Base-by-base conservation (phyloP, 768 basidiomycete genomes). In the Auriculariales sp. region DNA sequence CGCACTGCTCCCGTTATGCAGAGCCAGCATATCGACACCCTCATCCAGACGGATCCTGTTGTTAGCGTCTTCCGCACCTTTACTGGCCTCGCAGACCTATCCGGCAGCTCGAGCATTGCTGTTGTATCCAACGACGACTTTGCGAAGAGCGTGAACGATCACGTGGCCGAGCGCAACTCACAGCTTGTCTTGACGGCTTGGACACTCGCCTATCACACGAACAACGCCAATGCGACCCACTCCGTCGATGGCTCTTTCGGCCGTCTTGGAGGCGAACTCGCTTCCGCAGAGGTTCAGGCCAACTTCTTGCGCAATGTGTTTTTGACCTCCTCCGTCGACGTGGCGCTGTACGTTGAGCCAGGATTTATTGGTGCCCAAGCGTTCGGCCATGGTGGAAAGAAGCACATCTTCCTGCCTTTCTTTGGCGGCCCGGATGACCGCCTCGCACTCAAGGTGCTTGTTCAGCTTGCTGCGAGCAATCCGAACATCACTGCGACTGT, bases 361-460 rank as follows among this genome's bases (percentile, higher is more conserved):
- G 82, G 81, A 1, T n/a, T n/a, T n/a, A 62, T 58, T 49, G 63
- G 72, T 1, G 59, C 5, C 57, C 45, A 31, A 15, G 17, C 39
- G 39, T 44, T 44, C 57, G 61, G 39, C 54, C 61, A 42, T 28
- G 59, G 45, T 35, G 62, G 57, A 22, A 70, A 62, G 24, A 71
- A 82, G 52, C 86, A 87, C 54, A 59, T 97, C 27, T 78, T 93
- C 61, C 60, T 92, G 34, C 87, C 93, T 0, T 97, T 94, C 77
- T 85, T 90, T 61, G 94, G 94, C 31, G 94, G 94, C 0, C 81
- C 89, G 0, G 94, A 99, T 61, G 94, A 97, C 61, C 78, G 95
- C 1, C 70, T 90, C 19, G 88, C 89, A 0, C 66, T 98, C 25
- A 66, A 74, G 28, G 78, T 98, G 57, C 76, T 89, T 3, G 77